Evolutionary conservation across 129 eudicot genomes (phyloP).

Genomic region (Helianthus tuberosus): DNA sequence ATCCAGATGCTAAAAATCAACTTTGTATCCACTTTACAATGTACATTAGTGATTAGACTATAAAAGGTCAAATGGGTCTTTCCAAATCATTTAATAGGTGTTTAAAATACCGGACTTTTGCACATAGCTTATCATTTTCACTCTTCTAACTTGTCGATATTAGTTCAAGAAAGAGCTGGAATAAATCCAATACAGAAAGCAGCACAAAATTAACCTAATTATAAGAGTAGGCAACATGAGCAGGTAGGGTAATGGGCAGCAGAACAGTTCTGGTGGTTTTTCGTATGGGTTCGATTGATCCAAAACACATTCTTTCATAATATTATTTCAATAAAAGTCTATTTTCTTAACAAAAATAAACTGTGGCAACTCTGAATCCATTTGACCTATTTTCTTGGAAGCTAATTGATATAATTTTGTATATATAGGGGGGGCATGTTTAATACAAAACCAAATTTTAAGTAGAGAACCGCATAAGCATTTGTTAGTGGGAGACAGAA

Average conservation of each 20-base stretch:
- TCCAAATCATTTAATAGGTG: neutral
- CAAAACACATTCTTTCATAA: neutral
- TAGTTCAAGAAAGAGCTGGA: neutral
- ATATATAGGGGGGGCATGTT: no score
- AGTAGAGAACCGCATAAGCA: no score
- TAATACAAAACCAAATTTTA: no score
- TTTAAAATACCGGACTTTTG: neutral
- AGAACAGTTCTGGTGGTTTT: neutral
- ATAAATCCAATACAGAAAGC: neutral
- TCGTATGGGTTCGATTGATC: neutral
- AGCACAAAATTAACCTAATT: no score
- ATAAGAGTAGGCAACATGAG: neutral
- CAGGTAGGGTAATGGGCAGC: neutral
- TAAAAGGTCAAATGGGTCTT: neutral
- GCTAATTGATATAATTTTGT: no score
- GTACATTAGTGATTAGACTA: neutral
- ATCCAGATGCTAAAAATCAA: neutral
- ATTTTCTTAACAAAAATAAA: neutral
- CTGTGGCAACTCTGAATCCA: neutral
- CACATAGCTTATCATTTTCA: neutral
- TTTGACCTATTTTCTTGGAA: neutral
- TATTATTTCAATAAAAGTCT: neutral
- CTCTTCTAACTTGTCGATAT: conserved; percentile 11
- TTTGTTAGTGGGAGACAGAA: no score
- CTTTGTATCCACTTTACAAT: neutral